phyloP scores from a whole-genome alignment of 169 alveolate species.

The Amoebophrya sp. region DNA sequence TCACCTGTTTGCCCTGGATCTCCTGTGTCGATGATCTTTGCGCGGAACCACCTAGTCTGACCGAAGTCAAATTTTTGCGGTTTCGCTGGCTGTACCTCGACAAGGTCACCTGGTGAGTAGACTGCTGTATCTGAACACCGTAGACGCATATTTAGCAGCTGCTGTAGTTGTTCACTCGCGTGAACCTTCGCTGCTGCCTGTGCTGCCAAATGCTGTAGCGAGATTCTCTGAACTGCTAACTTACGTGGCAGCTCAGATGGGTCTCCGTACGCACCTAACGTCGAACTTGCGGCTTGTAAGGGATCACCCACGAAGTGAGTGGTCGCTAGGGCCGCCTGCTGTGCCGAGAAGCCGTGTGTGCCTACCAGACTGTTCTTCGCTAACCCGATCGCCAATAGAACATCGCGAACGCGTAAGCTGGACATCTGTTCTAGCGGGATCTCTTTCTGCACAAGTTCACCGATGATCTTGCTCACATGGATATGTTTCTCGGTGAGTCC shows the following conservation, averaged over 20 bases:
- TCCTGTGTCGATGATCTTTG: background rate
- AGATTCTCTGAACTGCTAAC: background rate
- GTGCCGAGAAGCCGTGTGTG: background rate
- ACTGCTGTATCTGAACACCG: background rate
- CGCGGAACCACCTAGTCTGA: background rate
- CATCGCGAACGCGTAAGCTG: background rate
- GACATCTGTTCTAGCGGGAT: background rate
- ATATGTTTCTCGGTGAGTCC: background rate
- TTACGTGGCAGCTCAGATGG: background rate
- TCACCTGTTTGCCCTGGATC: background rate
- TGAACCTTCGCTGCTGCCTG: background rate
- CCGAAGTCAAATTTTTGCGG: background rate
- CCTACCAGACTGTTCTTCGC: background rate
- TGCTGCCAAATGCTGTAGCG: background rate
- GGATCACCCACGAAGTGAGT: background rate
- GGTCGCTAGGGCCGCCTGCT: background rate
- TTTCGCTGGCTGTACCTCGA: background rate
- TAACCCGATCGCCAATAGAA: background rate
- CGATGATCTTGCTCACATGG: background rate
- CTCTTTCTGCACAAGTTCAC: background rate
- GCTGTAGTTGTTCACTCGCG: background rate
- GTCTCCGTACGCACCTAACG: background rate
- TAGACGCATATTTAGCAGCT: background rate
- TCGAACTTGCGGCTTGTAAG: background rate
- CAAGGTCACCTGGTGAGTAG: background rate